These are phyloP conservation scores for Cryptococcus sp. DNA, from an alignment of 1,284 basidiomycete species.

Conservation along the genomic window DNA sequence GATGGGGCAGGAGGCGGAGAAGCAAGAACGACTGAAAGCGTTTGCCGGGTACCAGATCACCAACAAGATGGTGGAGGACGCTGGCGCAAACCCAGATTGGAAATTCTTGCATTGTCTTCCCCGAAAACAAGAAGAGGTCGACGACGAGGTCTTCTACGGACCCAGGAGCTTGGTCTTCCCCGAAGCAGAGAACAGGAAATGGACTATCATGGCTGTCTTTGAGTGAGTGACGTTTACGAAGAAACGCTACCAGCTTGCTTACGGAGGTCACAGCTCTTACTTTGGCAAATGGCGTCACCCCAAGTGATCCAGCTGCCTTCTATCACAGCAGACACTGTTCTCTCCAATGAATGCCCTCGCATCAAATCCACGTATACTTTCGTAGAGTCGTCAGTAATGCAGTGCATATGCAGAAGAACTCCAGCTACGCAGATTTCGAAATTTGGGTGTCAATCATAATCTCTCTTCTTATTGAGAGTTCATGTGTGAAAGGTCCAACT, in stretches of 20 bases:
- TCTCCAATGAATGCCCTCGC: too few relatives aligned
- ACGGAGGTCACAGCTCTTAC: background rate
- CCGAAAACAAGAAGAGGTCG: constrained; percentile 87
- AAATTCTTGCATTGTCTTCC: constrained; percentile 96
- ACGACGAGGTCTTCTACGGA: constrained; percentile 75
- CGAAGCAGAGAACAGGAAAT: constrained; percentile 78
- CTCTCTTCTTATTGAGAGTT: too few relatives aligned
- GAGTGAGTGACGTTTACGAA: constrained; percentile 33
- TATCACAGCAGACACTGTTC: too few relatives aligned
- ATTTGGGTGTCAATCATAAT: too few relatives aligned
- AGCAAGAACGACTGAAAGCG: constrained; percentile 80
- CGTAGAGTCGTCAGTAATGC: too few relatives aligned
- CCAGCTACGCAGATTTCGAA: too few relatives aligned
- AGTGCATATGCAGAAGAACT: too few relatives aligned
- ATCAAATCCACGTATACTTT: too few relatives aligned
- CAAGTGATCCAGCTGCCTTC: background rate
- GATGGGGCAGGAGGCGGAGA: constrained; percentile 97
- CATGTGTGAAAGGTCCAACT: too few relatives aligned
- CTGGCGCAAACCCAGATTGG: constrained; percentile 85
- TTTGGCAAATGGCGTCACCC: background rate
- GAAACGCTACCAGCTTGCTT: background rate
- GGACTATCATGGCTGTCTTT: constrained; percentile 80
- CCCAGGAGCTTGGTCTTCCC: constrained; percentile 55
- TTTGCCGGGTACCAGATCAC: constrained; percentile 95
- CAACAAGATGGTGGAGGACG: constrained; percentile 72